These are phyloP conservation scores for Nitzschia palea DNA, from an alignment of 108 stramenopile genomes.

Conservation along the genomic window DNA sequence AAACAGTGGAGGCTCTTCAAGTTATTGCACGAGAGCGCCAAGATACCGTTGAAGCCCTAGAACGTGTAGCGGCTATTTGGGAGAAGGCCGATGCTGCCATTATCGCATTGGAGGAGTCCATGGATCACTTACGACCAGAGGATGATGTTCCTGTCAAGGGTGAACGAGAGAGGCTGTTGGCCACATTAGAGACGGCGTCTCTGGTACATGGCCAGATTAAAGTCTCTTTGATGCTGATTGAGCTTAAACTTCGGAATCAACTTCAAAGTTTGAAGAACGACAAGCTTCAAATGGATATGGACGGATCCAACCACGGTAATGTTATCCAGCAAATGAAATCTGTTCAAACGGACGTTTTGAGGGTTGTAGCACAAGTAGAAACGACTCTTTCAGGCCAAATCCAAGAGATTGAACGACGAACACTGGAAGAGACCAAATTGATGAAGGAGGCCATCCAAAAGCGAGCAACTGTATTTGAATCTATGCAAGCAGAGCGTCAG, in stretches of 20 bases:
- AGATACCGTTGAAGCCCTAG: slow-evolving; percentile 24
- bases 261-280: slow-evolving; percentile 37
- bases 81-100: slow-evolving; percentile 35
- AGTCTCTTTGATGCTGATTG: slow-evolving; percentile 41
- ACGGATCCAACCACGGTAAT: not conserved
- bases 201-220: slow-evolving; percentile 48
- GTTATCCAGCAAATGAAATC: slow-evolving; percentile 21
- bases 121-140: slow-evolving; percentile 25
- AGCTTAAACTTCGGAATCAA: slow-evolving; percentile 45
- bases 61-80: slow-evolving; percentile 33
- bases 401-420: slow-evolving; percentile 20
- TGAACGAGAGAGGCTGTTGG: slow-evolving; percentile 35
- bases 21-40: slow-evolving; percentile 30
- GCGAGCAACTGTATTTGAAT: not conserved
- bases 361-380: slow-evolving; percentile 36
- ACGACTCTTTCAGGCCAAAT: slow-evolving; percentile 34
- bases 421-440: slow-evolving; percentile 10
- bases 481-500: slow-evolving; percentile 5
- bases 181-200: slow-evolving; percentile 38
- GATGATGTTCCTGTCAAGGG: slow-evolving; percentile 16
- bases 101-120: slow-evolving; percentile 22
- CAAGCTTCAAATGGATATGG: not conserved
- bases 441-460: slow-evolving; percentile 1
- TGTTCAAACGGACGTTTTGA: slow-evolving; percentile 26
- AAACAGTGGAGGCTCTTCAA: slow-evolving; percentile 11